Percentiles rank a stretch among this genome's conserved stretches.
phyloP scores from a whole-genome alignment of 257 asterid species.

The Ajuga chamaepitys region DNA sequence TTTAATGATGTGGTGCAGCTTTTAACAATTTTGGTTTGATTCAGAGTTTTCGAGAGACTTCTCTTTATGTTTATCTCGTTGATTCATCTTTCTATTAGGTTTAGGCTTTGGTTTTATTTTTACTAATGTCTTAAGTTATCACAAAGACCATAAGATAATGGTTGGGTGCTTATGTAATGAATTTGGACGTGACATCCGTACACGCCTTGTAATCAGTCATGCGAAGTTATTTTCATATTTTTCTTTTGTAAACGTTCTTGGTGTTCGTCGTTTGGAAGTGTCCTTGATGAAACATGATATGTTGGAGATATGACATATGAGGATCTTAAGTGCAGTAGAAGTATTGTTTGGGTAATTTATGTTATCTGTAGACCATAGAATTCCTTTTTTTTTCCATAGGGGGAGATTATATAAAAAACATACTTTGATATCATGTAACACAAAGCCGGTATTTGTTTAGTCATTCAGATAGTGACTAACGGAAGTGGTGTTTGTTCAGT shows the following conservation, averaged over 20 bases:
- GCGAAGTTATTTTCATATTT: background rate
- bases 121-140: background rate
- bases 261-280: background rate
- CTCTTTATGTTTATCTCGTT: background rate
- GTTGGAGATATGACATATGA: background rate
- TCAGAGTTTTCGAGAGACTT: background rate
- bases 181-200: background rate
- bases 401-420: background rate
- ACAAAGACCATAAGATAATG: background rate
- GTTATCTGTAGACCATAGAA: background rate
- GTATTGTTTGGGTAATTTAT: background rate
- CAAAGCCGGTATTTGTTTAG: too few relatives aligned
- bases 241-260: background rate
- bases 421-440: background rate
- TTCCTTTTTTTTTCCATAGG: background rate
- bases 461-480: too few relatives aligned
- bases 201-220: background rate
- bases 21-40: background rate
- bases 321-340: background rate
- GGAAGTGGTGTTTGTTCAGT: constrained; percentile 1
- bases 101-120: background rate
- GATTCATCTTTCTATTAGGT: background rate
- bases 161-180: background rate
- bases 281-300: background rate
- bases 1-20: background rate